Percentiles rank a stretch among this genome's conserved stretches.
Evolutionary conservation across 352 stramenopile genomes (phyloP).

Genomic region (Phytophthora fragariaefolia): DNA sequence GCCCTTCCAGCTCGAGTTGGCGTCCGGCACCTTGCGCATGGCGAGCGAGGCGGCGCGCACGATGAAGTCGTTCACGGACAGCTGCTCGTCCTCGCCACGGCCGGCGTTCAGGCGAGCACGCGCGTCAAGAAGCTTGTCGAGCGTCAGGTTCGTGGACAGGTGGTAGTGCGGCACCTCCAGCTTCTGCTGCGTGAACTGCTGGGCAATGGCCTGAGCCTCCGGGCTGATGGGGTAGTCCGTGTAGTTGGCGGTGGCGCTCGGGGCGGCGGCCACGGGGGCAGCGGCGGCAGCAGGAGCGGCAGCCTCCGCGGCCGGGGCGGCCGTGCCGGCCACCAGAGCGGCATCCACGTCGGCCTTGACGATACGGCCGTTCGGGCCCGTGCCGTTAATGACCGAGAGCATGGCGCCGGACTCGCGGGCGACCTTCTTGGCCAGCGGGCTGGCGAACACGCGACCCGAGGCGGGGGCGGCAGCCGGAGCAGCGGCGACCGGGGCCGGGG

Average conservation of each 20-base stretch:
- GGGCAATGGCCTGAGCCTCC: slow-evolving; percentile 79
- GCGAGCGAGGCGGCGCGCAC: slow-evolving; percentile 96
- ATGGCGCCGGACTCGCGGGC: slow-evolving; percentile 79
- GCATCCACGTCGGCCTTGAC: slow-evolving; percentile 95
- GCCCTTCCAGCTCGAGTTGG: slow-evolving; percentile 87
- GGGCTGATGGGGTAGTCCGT: slow-evolving; percentile 93
- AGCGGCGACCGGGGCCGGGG: slow-evolving; percentile 17
- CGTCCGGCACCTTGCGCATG: slow-evolving; percentile 96
- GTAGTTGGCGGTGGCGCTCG: slow-evolving; percentile 78
- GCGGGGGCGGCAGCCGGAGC: slow-evolving; percentile 24
- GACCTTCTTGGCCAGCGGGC: slow-evolving; percentile 94
- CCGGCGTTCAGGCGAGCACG: slow-evolving; percentile 94
- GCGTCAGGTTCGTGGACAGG: slow-evolving; percentile 93
- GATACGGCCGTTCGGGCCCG: slow-evolving; percentile 90
- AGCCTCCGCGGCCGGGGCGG: slow-evolving; percentile 31
- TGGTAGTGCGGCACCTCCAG: slow-evolving; percentile 97
- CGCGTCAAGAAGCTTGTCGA: slow-evolving; percentile 92
- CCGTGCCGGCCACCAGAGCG: slow-evolving; percentile 76
- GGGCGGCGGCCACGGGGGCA: slow-evolving; percentile 31
- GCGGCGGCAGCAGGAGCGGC: slow-evolving; percentile 35
- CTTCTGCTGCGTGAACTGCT: slow-evolving; percentile 94
- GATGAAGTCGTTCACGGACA: slow-evolving; percentile 99
- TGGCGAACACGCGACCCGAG: slow-evolving; percentile 92
- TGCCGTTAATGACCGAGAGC: slow-evolving; percentile 75
- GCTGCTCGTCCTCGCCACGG: slow-evolving; percentile 90